phyloP scores from a whole-genome alignment of 495 filamentous ascomycete species.

The Tetracladium marchalianum region DNA sequence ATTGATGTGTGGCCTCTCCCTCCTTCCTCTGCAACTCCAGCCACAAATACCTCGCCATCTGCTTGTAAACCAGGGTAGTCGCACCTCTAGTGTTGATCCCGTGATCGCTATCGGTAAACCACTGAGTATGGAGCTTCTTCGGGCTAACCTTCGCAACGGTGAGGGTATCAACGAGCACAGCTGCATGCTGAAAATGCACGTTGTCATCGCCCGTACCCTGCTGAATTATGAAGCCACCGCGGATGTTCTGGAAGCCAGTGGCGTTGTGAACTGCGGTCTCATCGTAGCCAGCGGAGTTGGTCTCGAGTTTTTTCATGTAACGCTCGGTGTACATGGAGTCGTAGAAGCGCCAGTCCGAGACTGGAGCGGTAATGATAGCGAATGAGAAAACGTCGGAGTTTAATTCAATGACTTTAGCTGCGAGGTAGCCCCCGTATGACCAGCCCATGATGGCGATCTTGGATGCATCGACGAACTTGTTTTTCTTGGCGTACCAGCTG shows the following conservation, averaged over 20 bases:
- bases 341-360: constrained; percentile 52
- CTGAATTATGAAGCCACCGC: constrained; percentile 40
- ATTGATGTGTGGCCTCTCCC: constrained; percentile 30
- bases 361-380: constrained; percentile 43
- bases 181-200: constrained; percentile 49
- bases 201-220: constrained; percentile 53
- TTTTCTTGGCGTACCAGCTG: constrained; percentile 28
- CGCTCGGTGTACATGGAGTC: constrained; percentile 55
- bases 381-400: constrained; percentile 40
- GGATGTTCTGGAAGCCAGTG: constrained; percentile 40
- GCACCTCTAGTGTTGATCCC: constrained; percentile 36
- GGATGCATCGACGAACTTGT: constrained; percentile 35
- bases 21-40: constrained; percentile 33
- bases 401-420: constrained; percentile 43
- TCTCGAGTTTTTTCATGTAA: constrained; percentile 46
- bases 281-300: constrained; percentile 39
- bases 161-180: constrained; percentile 40
- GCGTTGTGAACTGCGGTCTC: constrained; percentile 31
- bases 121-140: constrained; percentile 39
- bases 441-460: constrained; percentile 50
- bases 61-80: constrained; percentile 36
- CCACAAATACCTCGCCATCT: constrained; percentile 36
- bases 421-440: constrained; percentile 50
- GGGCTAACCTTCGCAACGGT: constrained; percentile 37
- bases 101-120: constrained; percentile 47